These are phyloP conservation scores for Colletotrichum spinosum DNA, from an alignment of 2,329 filamentous ascomycete species.

Conservation along the genomic window DNA sequence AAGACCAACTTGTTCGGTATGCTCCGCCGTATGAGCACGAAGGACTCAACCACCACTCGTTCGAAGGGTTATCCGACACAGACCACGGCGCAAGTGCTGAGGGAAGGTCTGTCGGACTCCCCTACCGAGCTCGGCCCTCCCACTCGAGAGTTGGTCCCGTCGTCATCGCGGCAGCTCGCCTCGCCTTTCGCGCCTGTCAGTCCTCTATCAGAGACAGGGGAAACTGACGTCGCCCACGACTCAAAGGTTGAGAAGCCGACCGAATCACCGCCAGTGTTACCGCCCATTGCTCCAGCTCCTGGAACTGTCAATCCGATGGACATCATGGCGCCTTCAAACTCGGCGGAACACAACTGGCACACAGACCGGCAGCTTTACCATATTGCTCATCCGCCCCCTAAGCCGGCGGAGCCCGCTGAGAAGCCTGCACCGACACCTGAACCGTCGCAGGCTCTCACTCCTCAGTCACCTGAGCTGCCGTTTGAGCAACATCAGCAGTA, in stretches of 20 bases:
- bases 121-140: constrained; percentile 44
- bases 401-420: constrained; percentile 32
- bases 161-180: constrained; percentile 8
- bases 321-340: constrained; percentile 59
- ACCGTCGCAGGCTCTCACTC: constrained; percentile 39
- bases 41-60: constrained; percentile 19
- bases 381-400: constrained; percentile 40
- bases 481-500: constrained; percentile 21
- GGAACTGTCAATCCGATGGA: constrained; percentile 67
- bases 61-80: constrained; percentile 21
- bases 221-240: constrained; percentile 12
- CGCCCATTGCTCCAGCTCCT: constrained; percentile 49
- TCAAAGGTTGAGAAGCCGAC: constrained; percentile 2
- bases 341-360: constrained; percentile 48
- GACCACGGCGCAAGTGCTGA: constrained; percentile 20
- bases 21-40: constrained; percentile 47
- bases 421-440: background rate
- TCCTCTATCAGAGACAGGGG: constrained; percentile 23
- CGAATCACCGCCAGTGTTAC: constrained; percentile 40
- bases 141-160: constrained; percentile 5
- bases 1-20: constrained; percentile 50
- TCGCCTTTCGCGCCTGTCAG: constrained; percentile 29
- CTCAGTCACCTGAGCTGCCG: constrained; percentile 23
- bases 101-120: constrained; percentile 42
- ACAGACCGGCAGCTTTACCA: constrained; percentile 50